phyloP scores from a whole-genome alignment of 768 basidiomycete species.

The Paxillus ammoniavirescens region DNA sequence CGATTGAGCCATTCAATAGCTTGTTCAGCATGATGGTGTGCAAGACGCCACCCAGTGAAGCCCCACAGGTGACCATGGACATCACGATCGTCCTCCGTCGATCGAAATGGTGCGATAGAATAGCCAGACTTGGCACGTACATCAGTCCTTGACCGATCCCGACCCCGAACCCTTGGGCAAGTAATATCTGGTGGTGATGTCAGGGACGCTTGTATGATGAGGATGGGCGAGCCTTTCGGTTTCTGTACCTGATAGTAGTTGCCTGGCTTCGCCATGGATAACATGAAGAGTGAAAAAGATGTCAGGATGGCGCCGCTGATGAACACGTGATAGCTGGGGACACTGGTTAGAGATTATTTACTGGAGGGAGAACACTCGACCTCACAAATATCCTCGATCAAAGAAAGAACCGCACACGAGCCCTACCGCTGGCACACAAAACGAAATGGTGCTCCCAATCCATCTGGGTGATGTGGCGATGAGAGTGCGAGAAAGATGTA shows the following conservation, averaged over 20 bases:
- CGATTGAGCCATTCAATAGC: slow-evolving; percentile 37
- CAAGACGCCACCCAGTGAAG: slow-evolving; percentile 52
- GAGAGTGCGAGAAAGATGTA: too few species aligned
- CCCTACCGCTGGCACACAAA: slow-evolving; percentile 37
- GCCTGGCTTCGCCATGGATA: slow-evolving; percentile 35
- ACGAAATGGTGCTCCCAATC: slow-evolving; percentile 49
- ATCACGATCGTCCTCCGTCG: slow-evolving; percentile 41
- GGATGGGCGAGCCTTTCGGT: too few species aligned
- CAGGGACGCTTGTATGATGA: background rate
- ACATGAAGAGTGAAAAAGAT: slow-evolving; percentile 35
- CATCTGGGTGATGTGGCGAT: slow-evolving; percentile 20
- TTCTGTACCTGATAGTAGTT: slow-evolving; percentile 34
- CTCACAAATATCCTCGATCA: slow-evolving; percentile 52
- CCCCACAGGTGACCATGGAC: slow-evolving; percentile 45
- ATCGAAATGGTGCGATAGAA: slow-evolving; percentile 47
- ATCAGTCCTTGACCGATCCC: slow-evolving; percentile 44
- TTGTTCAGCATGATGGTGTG: slow-evolving; percentile 64
- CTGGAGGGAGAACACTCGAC: too few species aligned
- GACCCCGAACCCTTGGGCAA: slow-evolving; percentile 43
- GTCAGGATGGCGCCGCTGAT: slow-evolving; percentile 27
- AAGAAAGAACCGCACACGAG: slow-evolving; percentile 44
- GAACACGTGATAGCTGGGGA: slow-evolving; percentile 3
- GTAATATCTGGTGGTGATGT: slow-evolving; percentile 32
- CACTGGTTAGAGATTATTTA: too few species aligned
- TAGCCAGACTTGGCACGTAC: slow-evolving; percentile 42